Evolutionary conservation across 257 asterid species (phyloP).

Genomic region (Ilex aquifolium): DNA sequence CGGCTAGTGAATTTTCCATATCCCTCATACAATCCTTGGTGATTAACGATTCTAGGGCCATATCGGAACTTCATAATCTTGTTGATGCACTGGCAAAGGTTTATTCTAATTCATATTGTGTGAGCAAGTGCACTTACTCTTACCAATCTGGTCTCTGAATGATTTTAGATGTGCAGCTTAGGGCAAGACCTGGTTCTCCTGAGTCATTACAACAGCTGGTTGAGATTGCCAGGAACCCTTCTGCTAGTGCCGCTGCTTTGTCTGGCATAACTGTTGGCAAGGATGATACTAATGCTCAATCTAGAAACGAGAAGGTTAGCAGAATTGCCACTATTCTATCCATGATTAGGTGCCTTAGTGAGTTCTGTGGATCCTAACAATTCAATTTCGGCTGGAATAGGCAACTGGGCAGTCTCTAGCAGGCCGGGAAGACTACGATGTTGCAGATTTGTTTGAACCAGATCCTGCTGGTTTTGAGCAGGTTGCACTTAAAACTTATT

Average conservation of each 20-base stretch:
- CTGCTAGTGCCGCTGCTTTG: conserved; percentile 41
- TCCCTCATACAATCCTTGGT: conserved; percentile 73
- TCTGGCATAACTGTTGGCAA: conserved; percentile 50
- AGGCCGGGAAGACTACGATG: conserved; percentile 45
- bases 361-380: background rate
- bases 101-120: conserved; percentile 18
- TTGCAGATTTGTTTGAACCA: conserved; percentile 50
- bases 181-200: conserved; percentile 96
- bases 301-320: conserved; percentile 72
- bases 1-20: conserved; percentile 86
- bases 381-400: conserved; percentile 35
- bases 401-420: conserved; percentile 43
- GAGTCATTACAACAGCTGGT: conserved; percentile 84
- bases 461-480: conserved; percentile 81
- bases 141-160: conserved; percentile 19
- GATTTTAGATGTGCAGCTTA: conserved; percentile 49
- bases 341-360: background rate
- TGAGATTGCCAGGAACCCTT: conserved; percentile 83
- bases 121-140: background rate
- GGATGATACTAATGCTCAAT: conserved; percentile 49
- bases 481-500: conserved; percentile 30
- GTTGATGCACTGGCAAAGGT: conserved; percentile 94
- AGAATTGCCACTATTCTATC: background rate
- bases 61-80: conserved; percentile 80
- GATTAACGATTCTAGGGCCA: conserved; percentile 54